phyloP scores from a whole-genome alignment of 2,329 filamentous ascomycete genomes.

The Ophiocordyceps camponoti-saundersi region DNA sequence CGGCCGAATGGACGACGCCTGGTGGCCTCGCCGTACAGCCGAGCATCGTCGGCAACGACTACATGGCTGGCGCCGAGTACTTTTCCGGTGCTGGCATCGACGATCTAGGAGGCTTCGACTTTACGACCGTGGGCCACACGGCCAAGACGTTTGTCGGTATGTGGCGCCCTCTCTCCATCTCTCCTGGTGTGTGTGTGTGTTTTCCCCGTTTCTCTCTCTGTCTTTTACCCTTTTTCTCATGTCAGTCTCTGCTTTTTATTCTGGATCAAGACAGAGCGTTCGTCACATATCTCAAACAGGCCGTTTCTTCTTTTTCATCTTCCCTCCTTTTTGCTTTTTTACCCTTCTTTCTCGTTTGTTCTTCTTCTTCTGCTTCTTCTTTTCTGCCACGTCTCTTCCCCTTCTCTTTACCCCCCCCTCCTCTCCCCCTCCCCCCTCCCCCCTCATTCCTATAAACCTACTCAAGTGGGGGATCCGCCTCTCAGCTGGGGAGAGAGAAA shows the following conservation, averaged over 20 bases:
- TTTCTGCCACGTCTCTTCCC: neutral
- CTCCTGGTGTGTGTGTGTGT: neutral
- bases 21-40: constrained; percentile 41
- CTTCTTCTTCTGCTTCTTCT: too few relatives aligned
- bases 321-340: neutral
- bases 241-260: too few relatives aligned
- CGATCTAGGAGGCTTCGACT: constrained; percentile 31
- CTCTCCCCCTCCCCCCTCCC: neutral
- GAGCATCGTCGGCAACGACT: constrained; percentile 42
- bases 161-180: constrained; percentile 12
- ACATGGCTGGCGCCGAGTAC: constrained; percentile 36
- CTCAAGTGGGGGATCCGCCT: neutral
- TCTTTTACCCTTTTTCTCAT: neutral
- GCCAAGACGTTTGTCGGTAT: constrained; percentile 40
- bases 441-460: neutral
- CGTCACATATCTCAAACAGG: too few relatives aligned
- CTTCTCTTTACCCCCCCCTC: neutral
- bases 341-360: constrained; percentile 6
- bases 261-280: too few relatives aligned
- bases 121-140: constrained; percentile 13
- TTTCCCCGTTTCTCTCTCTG: constrained; percentile 3
- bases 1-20: constrained; percentile 38
- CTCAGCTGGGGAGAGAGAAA: neutral
- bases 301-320: neutral
- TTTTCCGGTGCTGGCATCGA: constrained; percentile 32